Base-by-base conservation (phyloP, 805 yeast genomes). In the Isabelozyma heimii region DNA sequence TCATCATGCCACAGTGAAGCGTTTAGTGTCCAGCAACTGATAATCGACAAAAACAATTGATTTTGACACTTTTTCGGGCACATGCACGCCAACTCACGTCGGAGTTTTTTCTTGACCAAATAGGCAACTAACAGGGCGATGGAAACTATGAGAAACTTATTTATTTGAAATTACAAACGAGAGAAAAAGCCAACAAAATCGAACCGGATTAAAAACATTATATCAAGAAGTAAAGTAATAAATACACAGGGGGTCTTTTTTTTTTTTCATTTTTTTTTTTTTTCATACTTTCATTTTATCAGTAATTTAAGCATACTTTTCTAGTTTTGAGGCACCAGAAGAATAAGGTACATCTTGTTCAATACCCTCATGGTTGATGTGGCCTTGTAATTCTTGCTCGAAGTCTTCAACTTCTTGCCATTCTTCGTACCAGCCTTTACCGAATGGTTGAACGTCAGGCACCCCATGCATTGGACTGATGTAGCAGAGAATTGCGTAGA, bases 351-450 rank as follows among this genome's bases (percentile, higher is more conserved):
- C 17, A 28, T 41, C 14, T 41, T 28, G 44, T 14, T 54, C 58
- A 46, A 53, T 37, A 37, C 50, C 69, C 51, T 45, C 55, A 41
- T 60, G 62, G 6, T 60, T 54, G 12, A 57, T 52, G 50, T 61
- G 62, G 12, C 72, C 71, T 46, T 56, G 59, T 46, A 73, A 54
- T 49, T 70, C 73, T 45, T 69, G 75, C 43, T 76, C 82, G 59
- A 84, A 85, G 52, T 81, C 79, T 56, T 84, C 89, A 44, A 83
- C 89, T 45, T 84, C 83, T 44, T 73, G 77, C 75, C 77, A 76
- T 56, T 81, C 79, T 67, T 84, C 89, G 48, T 60, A 68, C 86
- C 91, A 86, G 12, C 80, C 83, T 54, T 72, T 75, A 49, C 80
- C 80, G 39, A 83, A 70, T 12, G 73, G 63, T 43, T 61, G 57